phyloP scores from a whole-genome alignment of 176 grass and related monocot species.

The Themeda triandra region DNA sequence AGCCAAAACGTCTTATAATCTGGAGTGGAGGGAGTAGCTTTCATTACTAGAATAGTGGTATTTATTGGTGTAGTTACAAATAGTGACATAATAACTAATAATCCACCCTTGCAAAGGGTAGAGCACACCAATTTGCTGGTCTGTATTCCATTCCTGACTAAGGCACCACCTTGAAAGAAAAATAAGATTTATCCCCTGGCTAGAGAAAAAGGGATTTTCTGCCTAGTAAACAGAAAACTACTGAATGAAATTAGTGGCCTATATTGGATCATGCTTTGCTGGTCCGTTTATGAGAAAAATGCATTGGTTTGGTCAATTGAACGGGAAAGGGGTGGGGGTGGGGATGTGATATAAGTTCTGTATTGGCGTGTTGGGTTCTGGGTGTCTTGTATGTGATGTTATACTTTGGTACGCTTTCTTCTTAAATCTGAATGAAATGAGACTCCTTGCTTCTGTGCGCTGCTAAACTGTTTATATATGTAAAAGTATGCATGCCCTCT shows the following conservation, averaged over 20 bases:
- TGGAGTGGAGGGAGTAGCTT: background rate
- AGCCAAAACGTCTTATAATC: background rate
- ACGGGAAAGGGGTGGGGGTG: too few species aligned
- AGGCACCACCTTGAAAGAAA: background rate
- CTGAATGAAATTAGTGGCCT: background rate
- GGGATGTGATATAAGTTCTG: background rate
- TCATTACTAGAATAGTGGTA: constrained; percentile 11
- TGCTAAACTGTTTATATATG: constrained; percentile 1
- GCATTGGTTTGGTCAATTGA: background rate
- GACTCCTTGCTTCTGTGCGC: background rate
- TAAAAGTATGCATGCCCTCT: background rate
- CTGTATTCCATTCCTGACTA: background rate
- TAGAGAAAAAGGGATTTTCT: background rate
- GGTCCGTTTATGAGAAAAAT: background rate
- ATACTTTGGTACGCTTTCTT: background rate
- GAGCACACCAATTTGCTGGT: background rate
- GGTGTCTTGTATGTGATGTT: background rate
- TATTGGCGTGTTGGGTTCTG: background rate
- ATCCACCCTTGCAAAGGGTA: background rate
- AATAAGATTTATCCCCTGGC: background rate
- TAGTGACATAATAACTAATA: background rate
- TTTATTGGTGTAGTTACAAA: constrained; percentile 12
- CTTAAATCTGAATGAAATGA: background rate
- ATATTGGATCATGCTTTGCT: background rate
- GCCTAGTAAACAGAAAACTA: background rate